Percentiles rank a stretch among this genome's conserved stretches.
phyloP scores from a whole-genome alignment of 495 filamentous ascomycete species.

The Penicillium nucicola region DNA sequence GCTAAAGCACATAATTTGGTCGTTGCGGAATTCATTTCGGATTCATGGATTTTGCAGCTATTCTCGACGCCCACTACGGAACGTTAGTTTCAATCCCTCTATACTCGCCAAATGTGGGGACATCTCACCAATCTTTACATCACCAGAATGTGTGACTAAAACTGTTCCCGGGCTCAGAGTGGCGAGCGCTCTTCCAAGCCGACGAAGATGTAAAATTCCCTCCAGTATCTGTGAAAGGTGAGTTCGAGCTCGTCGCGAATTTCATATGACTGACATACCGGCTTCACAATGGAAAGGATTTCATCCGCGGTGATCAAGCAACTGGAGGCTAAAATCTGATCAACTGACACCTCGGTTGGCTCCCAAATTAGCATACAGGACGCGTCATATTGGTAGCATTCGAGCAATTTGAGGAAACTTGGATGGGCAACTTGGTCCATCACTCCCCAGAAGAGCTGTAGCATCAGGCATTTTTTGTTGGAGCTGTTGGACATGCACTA shows the following conservation, averaged over 20 bases:
- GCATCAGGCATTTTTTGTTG: neutral
- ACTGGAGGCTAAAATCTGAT: conserved; percentile 1
- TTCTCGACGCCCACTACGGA: neutral
- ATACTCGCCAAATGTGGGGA: neutral
- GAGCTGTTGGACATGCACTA: conserved; percentile 3
- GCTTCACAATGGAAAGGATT: conserved; percentile 4
- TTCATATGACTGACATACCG: neutral
- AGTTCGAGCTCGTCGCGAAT: too few relatives aligned
- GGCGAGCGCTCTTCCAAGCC: neutral
- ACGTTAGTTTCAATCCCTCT: neutral
- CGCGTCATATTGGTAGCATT: conserved; percentile 1
- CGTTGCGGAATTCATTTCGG: neutral
- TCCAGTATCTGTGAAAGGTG: too few relatives aligned
- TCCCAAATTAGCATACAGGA: conserved; percentile 3
- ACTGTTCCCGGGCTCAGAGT: neutral
- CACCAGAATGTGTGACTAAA: neutral
- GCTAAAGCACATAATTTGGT: conserved; percentile 2
- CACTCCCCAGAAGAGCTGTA: neutral
- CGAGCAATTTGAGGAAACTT: neutral
- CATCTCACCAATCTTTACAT: neutral
- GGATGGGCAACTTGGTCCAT: conserved; percentile 3
- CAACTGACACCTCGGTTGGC: conserved; percentile 1
- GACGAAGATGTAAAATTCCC: too few relatives aligned
- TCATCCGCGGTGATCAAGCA: conserved; percentile 1
- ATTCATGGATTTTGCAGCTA: neutral